A percentile compares a stretch with the other conserved stretches of the same genome.
These are phyloP conservation scores for Microcyclospora pomicola DNA, from an alignment of 2,329 filamentous ascomycete genomes.

Conservation along the genomic window DNA sequence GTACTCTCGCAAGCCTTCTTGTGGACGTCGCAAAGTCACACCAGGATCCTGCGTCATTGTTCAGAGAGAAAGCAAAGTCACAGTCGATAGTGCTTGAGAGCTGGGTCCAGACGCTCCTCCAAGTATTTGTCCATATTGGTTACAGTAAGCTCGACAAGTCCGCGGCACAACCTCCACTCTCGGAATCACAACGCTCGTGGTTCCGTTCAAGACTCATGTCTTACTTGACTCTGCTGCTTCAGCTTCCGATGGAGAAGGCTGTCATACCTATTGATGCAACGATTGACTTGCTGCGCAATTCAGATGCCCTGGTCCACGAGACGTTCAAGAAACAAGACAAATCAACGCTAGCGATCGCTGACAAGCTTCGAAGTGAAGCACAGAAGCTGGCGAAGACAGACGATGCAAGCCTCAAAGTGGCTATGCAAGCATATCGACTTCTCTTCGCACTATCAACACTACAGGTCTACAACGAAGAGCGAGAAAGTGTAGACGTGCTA, in stretches of 20 bases:
- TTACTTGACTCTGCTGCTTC: conserved; percentile 38
- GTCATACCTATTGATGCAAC: conserved; percentile 7
- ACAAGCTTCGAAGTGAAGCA: conserved; percentile 10
- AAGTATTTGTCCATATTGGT: conserved; percentile 22
- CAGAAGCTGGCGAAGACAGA: conserved; percentile 6
- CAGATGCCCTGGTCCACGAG: conserved; percentile 4
- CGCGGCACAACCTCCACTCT: conserved; percentile 24
- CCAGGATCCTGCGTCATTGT: conserved; percentile 17
- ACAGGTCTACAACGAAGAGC: conserved; percentile 79
- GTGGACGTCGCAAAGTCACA: conserved; percentile 33
- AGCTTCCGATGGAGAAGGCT: conserved; percentile 13
- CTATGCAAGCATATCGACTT: conserved; percentile 53
- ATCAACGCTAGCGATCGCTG: conserved; percentile 9
- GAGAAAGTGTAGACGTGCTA: conserved; percentile 70
- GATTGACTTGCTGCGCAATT: conserved; percentile 8
- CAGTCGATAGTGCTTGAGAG: conserved; percentile 1
- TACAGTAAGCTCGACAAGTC: conserved; percentile 15
- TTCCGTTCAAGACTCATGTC: conserved; percentile 43
- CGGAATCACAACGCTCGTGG: conserved; percentile 34
- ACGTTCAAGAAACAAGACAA: conserved; percentile 7
- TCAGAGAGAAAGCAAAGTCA: conserved; percentile 15
- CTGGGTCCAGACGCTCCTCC: conserved; percentile 14
- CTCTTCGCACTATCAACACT: conserved; percentile 74
- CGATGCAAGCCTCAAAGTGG: not conserved
- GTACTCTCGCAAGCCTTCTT: conserved; percentile 39